phyloP scores from a whole-genome alignment of 306 rosid species.

The Cucumis cinereus region DNA sequence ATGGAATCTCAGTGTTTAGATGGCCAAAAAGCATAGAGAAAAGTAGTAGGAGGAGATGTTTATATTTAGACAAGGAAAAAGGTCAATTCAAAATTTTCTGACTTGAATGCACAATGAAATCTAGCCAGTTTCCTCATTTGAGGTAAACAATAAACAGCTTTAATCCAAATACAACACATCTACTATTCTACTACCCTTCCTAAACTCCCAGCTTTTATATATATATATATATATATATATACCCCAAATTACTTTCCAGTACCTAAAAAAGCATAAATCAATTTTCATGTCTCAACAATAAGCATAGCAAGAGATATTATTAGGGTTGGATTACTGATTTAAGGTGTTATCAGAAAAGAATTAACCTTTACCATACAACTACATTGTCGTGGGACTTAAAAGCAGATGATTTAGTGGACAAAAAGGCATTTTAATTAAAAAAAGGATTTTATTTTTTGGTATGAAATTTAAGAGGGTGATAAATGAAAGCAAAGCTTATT shows the following conservation, averaged over 20 bases:
- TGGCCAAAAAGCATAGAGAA: not conserved
- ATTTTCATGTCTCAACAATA: too few species aligned
- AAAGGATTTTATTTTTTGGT: not conserved
- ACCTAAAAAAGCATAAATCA: too few species aligned
- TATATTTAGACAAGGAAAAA: conserved; percentile 1
- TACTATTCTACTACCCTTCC: not conserved
- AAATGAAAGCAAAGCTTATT: not conserved
- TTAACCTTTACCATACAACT: too few species aligned
- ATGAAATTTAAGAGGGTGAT: not conserved
- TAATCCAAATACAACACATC: not conserved
- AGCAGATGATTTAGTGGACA: not conserved
- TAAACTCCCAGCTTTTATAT: not conserved
- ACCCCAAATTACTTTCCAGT: not conserved
- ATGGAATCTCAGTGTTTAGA: not conserved
- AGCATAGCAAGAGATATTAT: too few species aligned
- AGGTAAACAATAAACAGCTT: conserved; percentile 1
- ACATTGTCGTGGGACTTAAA: too few species aligned
- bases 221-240: not conserved
- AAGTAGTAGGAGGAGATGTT: not conserved
- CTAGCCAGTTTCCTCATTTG: conserved; percentile 7
- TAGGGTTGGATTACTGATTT: too few species aligned
- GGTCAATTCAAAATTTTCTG: not conserved
- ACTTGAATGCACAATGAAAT: conserved; percentile 1
- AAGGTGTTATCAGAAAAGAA: too few species aligned
- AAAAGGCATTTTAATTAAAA: too few species aligned